Evolutionary conservation across 1,284 basidiomycete species (phyloP).

Genomic region (Termitomyces sp.): DNA sequence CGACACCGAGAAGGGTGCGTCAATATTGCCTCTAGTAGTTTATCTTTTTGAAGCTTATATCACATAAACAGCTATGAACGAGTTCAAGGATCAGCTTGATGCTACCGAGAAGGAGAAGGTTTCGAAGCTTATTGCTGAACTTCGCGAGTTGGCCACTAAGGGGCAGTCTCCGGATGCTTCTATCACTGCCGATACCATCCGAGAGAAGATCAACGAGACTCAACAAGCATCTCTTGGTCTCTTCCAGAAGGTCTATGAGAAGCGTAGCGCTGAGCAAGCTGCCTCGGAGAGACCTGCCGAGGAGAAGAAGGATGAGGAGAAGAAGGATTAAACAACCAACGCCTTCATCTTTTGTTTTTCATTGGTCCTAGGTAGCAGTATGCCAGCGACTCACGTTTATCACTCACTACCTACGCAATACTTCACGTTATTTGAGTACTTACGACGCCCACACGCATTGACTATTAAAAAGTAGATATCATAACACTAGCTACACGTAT

Average conservation of each 20-base stretch:
- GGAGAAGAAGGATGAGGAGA: conserved; percentile 17
- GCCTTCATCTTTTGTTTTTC: neutral
- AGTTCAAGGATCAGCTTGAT: conserved; percentile 97
- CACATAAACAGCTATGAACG: conserved; percentile 69
- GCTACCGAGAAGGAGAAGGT: conserved; percentile 92
- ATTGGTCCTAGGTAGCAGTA: neutral
- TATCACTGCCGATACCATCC: conserved; percentile 83
- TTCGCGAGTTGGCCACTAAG: conserved; percentile 88
- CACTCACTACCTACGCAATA: neutral
- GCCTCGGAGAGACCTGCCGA: conserved; percentile 10
- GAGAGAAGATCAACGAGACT: conserved; percentile 92
- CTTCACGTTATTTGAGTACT: conserved; percentile 3
- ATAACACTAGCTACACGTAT: conserved; percentile 7
- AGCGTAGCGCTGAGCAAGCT: conserved; percentile 11
- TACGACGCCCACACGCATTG: conserved; percentile 15
- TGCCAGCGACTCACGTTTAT: too few species aligned
- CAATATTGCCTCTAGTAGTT: neutral
- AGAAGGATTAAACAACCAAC: conserved; percentile 12
- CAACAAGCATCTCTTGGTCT: conserved; percentile 95
- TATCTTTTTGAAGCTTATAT: neutral
- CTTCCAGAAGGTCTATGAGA: conserved; percentile 80
- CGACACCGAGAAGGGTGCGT: conserved; percentile 91
- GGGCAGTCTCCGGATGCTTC: conserved; percentile 83
- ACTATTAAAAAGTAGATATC: conserved; percentile 16
- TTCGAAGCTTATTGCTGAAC: conserved; percentile 78